A percentile compares a stretch with the other conserved stretches of the same genome.
Conservation (phyloP, 805 yeast genomes). For the Wickerhamomyces tratensis region DNA sequence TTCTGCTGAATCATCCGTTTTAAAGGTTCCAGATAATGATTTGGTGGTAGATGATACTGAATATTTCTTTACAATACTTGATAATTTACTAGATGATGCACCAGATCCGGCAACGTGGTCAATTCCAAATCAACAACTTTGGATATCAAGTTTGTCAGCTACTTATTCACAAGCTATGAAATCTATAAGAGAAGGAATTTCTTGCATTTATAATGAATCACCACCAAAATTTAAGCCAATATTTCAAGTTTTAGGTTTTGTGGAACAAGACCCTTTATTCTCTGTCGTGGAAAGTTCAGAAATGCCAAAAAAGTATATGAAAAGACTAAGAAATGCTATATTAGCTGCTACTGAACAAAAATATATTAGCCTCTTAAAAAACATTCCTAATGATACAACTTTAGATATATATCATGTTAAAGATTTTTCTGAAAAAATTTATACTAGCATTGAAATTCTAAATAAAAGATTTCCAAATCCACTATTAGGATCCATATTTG, state of each 20-base stretch:
- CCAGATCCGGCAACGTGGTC: slow-evolving; percentile 27
- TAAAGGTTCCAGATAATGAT: slow-evolving; percentile 17
- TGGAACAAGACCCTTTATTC: slow-evolving; percentile 39
- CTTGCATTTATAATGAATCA: slow-evolving; percentile 29
- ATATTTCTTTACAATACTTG: slow-evolving; percentile 24
- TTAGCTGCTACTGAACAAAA: slow-evolving; percentile 31
- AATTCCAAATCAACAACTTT: slow-evolving; percentile 36
- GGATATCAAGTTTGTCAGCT: slow-evolving; percentile 34
- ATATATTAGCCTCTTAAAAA: slow-evolving; percentile 31
- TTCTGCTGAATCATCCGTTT: slow-evolving; percentile 31
- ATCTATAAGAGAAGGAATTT: slow-evolving; percentile 32
- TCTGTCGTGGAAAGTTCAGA: slow-evolving; percentile 24
- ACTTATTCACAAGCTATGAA: slow-evolving; percentile 38
- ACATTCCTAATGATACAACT: slow-evolving; percentile 50
- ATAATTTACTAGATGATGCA: slow-evolving; percentile 13
- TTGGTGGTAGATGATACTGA: slow-evolving; percentile 21
- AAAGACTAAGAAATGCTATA: slow-evolving; percentile 24
- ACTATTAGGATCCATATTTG: slow-evolving; percentile 45
- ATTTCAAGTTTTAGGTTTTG: slow-evolving; percentile 34
- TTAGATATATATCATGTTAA: slow-evolving; percentile 46
- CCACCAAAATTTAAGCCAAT: slow-evolving; percentile 54
- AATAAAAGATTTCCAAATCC: slow-evolving; percentile 55
- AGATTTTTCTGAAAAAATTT: slow-evolving; percentile 44
- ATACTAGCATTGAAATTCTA: slow-evolving; percentile 35
- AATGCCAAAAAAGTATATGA: slow-evolving; percentile 34